Evolutionary conservation across 139 green algal species (phyloP).

Genomic region (Tetraselmis striata): DNA sequence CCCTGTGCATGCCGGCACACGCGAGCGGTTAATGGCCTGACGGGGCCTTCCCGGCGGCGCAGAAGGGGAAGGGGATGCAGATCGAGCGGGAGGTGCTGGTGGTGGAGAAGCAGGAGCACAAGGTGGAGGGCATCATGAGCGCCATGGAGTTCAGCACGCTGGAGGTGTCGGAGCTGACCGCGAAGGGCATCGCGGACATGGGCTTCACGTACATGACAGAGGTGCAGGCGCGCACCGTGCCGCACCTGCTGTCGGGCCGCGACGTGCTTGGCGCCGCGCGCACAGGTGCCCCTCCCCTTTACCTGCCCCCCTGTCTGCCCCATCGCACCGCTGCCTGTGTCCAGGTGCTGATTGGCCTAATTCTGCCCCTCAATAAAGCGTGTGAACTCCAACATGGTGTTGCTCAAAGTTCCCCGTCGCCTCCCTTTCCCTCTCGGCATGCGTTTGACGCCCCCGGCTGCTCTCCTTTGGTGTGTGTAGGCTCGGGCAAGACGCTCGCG

Average conservation of each 20-base stretch:
- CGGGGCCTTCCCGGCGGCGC: background rate
- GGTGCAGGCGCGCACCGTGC: slow-evolving; percentile 93
- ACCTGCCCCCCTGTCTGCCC: background rate
- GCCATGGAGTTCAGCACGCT: slow-evolving; percentile 58
- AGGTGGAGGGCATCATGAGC: slow-evolving; percentile 70
- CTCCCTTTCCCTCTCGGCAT: too few species aligned
- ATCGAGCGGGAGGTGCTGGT: background rate
- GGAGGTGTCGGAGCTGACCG: slow-evolving; percentile 55
- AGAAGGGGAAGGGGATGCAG: background rate
- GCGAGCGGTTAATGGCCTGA: background rate
- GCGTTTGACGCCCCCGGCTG: too few species aligned
- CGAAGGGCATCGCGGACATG: slow-evolving; percentile 60
- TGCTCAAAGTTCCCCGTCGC: too few species aligned
- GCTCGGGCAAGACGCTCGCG: slow-evolving; percentile 96
- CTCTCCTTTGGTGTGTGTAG: too few species aligned
- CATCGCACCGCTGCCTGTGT: too few species aligned
- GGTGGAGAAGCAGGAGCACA: slow-evolving; percentile 36
- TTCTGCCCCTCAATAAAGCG: too few species aligned
- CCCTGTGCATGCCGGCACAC: background rate
- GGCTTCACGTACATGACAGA: slow-evolving; percentile 83
- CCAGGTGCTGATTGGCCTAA: too few species aligned
- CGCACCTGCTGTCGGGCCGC: slow-evolving; percentile 76
- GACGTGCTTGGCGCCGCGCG: slow-evolving; percentile 92
- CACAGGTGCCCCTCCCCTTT: slow-evolving; percentile 49
- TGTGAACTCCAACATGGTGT: too few species aligned